Conservation (phyloP, 331 rosid species). For the Arachis monticola region DNA sequence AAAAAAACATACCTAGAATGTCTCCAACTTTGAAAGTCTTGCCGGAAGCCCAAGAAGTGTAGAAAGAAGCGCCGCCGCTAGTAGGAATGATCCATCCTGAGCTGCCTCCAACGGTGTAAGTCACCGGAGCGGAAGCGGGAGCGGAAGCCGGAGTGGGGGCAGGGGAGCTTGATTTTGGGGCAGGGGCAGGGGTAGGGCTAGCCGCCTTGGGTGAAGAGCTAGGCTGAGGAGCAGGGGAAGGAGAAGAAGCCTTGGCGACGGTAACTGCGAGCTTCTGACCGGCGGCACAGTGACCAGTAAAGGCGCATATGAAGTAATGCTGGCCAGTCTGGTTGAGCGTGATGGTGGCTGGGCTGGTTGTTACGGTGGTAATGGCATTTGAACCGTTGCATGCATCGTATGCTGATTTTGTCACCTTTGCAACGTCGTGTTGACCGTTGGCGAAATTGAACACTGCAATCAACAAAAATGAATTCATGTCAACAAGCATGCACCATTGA, state of each 20-base stretch:
- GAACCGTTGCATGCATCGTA: conserved; percentile 52
- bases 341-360: conserved; percentile 42
- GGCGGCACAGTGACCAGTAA: conserved; percentile 36
- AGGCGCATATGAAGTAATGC: conserved; percentile 49
- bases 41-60: conserved; percentile 44
- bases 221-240: conserved; percentile 52
- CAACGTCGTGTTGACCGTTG: conserved; percentile 53
- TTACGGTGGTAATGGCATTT: background rate
- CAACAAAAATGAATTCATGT: too few relatives aligned
- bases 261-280: conserved; percentile 57
- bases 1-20: conserved; percentile 10
- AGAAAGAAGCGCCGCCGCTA: conserved; percentile 7
- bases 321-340: conserved; percentile 46
- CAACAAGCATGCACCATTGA: too few relatives aligned
- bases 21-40: conserved; percentile 48
- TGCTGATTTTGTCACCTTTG: conserved; percentile 60
- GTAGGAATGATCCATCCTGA: conserved; percentile 39
- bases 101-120: conserved; percentile 43
- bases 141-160: conserved; percentile 35
- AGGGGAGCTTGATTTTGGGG: background rate
- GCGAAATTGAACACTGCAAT: conserved; percentile 61
- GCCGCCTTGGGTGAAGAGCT: conserved; percentile 23
- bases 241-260: conserved; percentile 39
- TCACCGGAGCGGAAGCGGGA: conserved; percentile 33
- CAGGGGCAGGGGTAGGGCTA: conserved; percentile 16